phyloP scores from a whole-genome alignment of 768 basidiomycete species.

The Rhodosporidiobolus sp. region DNA sequence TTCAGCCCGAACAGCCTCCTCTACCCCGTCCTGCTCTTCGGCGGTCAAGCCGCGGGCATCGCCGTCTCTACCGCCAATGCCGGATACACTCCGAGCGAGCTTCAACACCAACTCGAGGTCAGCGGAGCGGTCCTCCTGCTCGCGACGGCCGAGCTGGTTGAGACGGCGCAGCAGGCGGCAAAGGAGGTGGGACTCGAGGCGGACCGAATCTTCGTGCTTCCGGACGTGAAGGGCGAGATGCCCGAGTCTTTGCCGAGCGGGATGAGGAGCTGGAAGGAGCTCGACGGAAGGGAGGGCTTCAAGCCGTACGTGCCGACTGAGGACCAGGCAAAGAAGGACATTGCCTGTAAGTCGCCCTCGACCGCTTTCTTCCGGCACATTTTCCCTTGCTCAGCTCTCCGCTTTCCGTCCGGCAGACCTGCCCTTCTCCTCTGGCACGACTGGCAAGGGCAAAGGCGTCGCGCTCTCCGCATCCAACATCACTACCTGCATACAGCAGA shows the following conservation, averaged over 20 bases:
- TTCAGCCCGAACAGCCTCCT: conserved; percentile 34
- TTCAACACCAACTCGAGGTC: conserved; percentile 67
- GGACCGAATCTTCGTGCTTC: conserved; percentile 57
- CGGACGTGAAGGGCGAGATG: conserved; percentile 54
- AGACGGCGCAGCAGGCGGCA: conserved; percentile 12
- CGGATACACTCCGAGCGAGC: conserved; percentile 65
- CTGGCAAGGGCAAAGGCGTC: conserved; percentile 70
- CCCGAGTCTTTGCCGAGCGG: conserved; percentile 60
- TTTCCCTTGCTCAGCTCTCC: background rate
- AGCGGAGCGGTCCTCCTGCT: conserved; percentile 63
- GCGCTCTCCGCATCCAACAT: conserved; percentile 46
- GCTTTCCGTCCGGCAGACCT: conserved; percentile 16
- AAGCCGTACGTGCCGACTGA: conserved; percentile 54
- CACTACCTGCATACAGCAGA: conserved; percentile 21
- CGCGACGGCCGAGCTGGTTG: conserved; percentile 56
- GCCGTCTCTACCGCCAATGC: conserved; percentile 70
- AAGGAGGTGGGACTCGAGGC: conserved; percentile 54
- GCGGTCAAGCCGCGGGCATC: conserved; percentile 60
- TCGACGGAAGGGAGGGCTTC: conserved; percentile 48
- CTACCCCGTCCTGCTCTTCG: conserved; percentile 38
- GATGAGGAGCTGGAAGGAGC: conserved; percentile 38
- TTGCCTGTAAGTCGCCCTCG: conserved; percentile 52
- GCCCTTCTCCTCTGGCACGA: conserved; percentile 59
- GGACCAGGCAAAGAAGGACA: conserved; percentile 57
- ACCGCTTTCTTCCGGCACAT: background rate